A percentile compares a stretch with the other conserved stretches of the same genome.
Conservation (phyloP, 139 green algal species). For the Tetradesmus obliquus region DNA sequence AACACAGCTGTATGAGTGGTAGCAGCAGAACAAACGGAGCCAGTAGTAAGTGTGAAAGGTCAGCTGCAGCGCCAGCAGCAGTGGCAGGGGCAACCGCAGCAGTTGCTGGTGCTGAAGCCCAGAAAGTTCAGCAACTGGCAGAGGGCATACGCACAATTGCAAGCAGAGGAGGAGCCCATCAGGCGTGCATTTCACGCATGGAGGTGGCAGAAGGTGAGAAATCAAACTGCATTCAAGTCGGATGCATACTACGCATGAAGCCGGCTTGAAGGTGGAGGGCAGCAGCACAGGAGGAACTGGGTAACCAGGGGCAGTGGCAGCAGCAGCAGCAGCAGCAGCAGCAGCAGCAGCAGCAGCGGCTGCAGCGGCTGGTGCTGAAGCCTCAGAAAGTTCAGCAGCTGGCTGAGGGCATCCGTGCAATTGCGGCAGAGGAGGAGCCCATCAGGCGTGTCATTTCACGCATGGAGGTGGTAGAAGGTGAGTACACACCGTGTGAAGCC, state of each 20-base stretch:
- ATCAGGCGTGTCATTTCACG: slow-evolving; percentile 74
- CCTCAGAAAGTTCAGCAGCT: slow-evolving; percentile 92
- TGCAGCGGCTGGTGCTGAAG: slow-evolving; percentile 96
- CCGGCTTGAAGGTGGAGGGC: too few species aligned
- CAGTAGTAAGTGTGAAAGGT: background rate
- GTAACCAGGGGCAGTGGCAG: too few species aligned
- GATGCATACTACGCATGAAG: too few species aligned
- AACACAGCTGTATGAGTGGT: background rate
- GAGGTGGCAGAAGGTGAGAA: slow-evolving; percentile 89
- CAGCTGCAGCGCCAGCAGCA: background rate
- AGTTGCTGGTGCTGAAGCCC: too few species aligned
- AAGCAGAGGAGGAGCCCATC: slow-evolving; percentile 83
- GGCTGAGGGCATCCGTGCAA: slow-evolving; percentile 89
- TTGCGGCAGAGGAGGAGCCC: slow-evolving; percentile 89
- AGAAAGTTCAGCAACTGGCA: background rate
- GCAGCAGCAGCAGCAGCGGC: slow-evolving; percentile 66
- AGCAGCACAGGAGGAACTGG: too few species aligned
- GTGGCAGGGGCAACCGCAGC: background rate
- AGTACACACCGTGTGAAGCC: background rate
- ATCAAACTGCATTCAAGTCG: too few species aligned
- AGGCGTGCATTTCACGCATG: slow-evolving; percentile 68
- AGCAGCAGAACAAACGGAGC: background rate
- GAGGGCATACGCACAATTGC: slow-evolving; percentile 93
- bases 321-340: slow-evolving; percentile 47
- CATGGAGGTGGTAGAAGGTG: slow-evolving; percentile 91